Evolutionary conservation across 805 yeast species (phyloP).

Genomic region (Candida montana): DNA sequence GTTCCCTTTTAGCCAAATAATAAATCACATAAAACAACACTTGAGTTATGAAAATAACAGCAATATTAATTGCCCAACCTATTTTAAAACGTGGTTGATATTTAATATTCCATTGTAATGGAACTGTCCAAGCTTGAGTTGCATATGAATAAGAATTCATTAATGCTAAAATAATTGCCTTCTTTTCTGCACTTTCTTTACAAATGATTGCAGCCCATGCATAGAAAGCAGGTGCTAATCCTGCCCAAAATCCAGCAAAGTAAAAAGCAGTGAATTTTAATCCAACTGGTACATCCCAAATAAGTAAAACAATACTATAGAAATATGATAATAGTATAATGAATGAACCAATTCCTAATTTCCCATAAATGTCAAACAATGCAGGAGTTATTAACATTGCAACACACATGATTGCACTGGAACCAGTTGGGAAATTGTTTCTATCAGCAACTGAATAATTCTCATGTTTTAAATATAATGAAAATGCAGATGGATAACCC

Average conservation of each 20-base stretch:
- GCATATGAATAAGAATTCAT: conserved; percentile 12
- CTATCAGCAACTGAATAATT: conserved; percentile 3
- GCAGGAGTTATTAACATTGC: conserved; percentile 1
- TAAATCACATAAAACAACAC: conserved; percentile 5
- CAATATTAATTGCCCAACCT: conserved; percentile 9
- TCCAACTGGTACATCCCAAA: conserved; percentile 1
- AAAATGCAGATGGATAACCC: conserved; percentile 1
- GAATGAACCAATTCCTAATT: background rate
- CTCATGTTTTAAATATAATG: conserved; percentile 1
- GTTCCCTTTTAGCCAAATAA: background rate
- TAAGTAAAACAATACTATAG: background rate
- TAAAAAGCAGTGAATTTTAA: conserved; percentile 3
- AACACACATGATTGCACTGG: conserved; percentile 1
- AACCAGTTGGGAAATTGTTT: conserved; percentile 8
- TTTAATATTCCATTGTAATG: conserved; percentile 11
- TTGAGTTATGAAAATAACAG: conserved; percentile 1
- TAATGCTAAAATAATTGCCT: conserved; percentile 10
- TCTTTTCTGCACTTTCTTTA: conserved; percentile 11
- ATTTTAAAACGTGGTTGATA: conserved; percentile 6
- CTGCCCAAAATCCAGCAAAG: conserved; percentile 1
- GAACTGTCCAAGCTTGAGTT: conserved; percentile 11
- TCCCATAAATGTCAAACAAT: conserved; percentile 5
- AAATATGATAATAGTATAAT: background rate
- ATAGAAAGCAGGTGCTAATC: conserved; percentile 8
- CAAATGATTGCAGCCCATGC: conserved; percentile 11